Evolutionary conservation across 805 yeast genomes (phyloP), one percentile per base, ranked within the genome.

Genomic region (Grigorovia yakushimaensis): DNA sequence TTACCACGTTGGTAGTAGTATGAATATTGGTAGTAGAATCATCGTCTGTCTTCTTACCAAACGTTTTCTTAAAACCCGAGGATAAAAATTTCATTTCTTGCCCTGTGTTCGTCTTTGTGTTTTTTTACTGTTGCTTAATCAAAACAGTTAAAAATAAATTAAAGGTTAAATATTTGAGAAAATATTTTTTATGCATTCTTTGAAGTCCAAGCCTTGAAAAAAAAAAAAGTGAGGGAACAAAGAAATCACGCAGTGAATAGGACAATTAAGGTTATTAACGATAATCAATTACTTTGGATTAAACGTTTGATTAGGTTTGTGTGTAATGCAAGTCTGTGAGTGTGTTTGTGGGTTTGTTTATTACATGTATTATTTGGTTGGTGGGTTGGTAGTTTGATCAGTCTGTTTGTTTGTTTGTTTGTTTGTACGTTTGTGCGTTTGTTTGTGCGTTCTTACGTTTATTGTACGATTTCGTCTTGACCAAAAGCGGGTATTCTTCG

Each of bases 401-500:
- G n/a, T n/a, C n/a, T n/a, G n/a, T n/a, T n/a, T n/a, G n/a, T n/a
- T n/a, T 27, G 33, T 4, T 7, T 27, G 9, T 27, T 15, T 27
- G 15, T 27, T 10, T 27, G 4, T 7, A 27, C 15, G 13, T 27
- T 27, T 27, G 33, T 27, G 4, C 33, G 33, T 27, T 27, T 7
- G 9, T 7, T 27, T 27, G n/a, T n/a, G 15, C 33, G 33, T 7
- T 27, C 13, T 15, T 27, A 7, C 5, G n/a, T 20, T 22, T 23
- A 40, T 33, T 44, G 37, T 45, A 53, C 60, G 22, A 51, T 44
- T 42, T 60, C 66, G 44, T 62, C 66, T 42, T 62, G 61, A 5
- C 66, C 66, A 42, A 62, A 62, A 1, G 66, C 54, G n/a, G 62
- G 66, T 9, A 59, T 45, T 39, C 17, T 11, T 8, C 7, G 13